phyloP scores from a whole-genome alignment of 768 basidiomycete genomes.

The Boletus coccyginus region DNA sequence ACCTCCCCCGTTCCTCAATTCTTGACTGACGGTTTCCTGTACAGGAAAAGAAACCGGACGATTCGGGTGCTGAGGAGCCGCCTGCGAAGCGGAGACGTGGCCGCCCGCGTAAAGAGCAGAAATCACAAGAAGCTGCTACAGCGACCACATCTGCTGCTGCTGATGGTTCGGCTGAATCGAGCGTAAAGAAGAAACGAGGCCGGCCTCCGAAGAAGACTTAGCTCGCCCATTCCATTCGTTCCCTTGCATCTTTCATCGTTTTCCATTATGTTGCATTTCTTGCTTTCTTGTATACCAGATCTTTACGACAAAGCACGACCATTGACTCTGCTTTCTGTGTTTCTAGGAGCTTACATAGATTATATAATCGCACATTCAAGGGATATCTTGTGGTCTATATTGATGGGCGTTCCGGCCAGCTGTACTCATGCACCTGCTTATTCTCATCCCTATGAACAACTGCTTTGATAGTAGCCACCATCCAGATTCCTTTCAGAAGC shows the following conservation, averaged over 20 bases:
- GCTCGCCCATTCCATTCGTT: slow-evolving; percentile 3
- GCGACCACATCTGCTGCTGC: slow-evolving; percentile 29
- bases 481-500: slow-evolving; percentile 21
- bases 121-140: slow-evolving; percentile 41
- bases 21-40: slow-evolving; percentile 11
- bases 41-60: slow-evolving; percentile 37
- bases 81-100: slow-evolving; percentile 68
- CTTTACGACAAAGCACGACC: slow-evolving; percentile 33
- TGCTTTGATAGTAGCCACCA: slow-evolving; percentile 7
- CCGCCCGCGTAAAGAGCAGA: slow-evolving; percentile 67
- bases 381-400: slow-evolving; percentile 20
- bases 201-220: slow-evolving; percentile 55
- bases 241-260: slow-evolving; percentile 12
- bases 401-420: slow-evolving; percentile 9
- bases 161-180: slow-evolving; percentile 46
- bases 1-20: slow-evolving; percentile 19
- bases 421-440: slow-evolving; percentile 25
- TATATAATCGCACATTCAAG: slow-evolving; percentile 31
- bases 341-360: slow-evolving; percentile 35
- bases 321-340: slow-evolving; percentile 35
- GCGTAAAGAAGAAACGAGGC: slow-evolving; percentile 67
- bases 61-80: slow-evolving; percentile 52
- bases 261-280: slow-evolving; percentile 31
- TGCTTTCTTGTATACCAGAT: slow-evolving; percentile 36
- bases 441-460: slow-evolving; percentile 34